A percentile compares a stretch with the other conserved stretches of the same genome.
Evolutionary conservation across 768 basidiomycete genomes (phyloP).

Genomic region (Hemileccinum rubropunctum): DNA sequence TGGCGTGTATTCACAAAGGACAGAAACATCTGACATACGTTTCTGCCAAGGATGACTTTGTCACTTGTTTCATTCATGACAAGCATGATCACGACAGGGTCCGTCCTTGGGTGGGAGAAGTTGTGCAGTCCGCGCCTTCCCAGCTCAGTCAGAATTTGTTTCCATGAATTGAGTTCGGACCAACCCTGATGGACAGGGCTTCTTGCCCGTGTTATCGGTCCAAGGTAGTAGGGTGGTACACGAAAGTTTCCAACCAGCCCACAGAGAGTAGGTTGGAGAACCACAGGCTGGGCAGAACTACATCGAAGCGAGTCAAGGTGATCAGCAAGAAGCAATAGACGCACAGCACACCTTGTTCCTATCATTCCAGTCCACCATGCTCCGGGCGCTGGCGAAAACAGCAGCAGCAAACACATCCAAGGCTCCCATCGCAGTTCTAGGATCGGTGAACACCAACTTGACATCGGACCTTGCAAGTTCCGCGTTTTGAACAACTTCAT

Average conservation of each 20-base stretch:
- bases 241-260: slow-evolving; percentile 95
- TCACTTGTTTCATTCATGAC: slow-evolving; percentile 78
- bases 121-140: slow-evolving; percentile 83
- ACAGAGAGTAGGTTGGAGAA: slow-evolving; percentile 73
- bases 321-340: not conserved
- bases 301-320: not conserved
- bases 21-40: slow-evolving; percentile 45
- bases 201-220: slow-evolving; percentile 58
- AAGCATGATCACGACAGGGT: slow-evolving; percentile 90
- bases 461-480: slow-evolving; percentile 37
- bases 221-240: slow-evolving; percentile 78
- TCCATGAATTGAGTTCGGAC: slow-evolving; percentile 21
- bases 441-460: slow-evolving; percentile 59
- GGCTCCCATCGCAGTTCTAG: slow-evolving; percentile 52
- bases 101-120: slow-evolving; percentile 77
- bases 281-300: slow-evolving; percentile 93
- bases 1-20: not conserved
- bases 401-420: slow-evolving; percentile 68
- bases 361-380: slow-evolving; percentile 90
- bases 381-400: slow-evolving; percentile 74
- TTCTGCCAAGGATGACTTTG: slow-evolving; percentile 83
- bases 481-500: slow-evolving; percentile 39
- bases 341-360: slow-evolving; percentile 66
- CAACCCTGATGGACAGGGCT: slow-evolving; percentile 72
- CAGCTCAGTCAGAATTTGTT: slow-evolving; percentile 12